These are phyloP conservation scores for Orbilia brochopaga DNA, from an alignment of 2,329 filamentous ascomycete species.

Conservation along the genomic window DNA sequence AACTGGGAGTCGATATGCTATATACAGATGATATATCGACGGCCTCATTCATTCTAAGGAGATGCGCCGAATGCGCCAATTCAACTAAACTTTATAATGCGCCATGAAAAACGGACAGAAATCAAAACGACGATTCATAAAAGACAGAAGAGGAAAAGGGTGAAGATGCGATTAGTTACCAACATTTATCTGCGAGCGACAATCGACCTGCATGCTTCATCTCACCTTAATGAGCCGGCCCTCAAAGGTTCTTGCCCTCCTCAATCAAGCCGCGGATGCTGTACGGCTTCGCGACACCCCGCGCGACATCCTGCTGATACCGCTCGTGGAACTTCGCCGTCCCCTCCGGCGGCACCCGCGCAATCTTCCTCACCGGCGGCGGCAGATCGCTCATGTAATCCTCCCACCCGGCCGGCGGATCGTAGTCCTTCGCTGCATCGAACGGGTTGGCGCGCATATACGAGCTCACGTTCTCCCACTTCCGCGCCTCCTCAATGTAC, in stretches of 20 bases:
- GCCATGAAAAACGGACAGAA: no score
- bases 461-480: conserved; percentile 61
- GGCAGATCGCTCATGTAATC: conserved; percentile 2
- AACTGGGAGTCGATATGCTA: no score
- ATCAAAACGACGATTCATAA: no score
- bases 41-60: no score
- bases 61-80: no score
- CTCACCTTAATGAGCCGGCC: no score
- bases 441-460: conserved; percentile 49
- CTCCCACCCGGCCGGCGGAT: conserved; percentile 16
- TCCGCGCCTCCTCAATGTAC: conserved; percentile 63
- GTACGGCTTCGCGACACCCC: not conserved
- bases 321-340: conserved; percentile 6
- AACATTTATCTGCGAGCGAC: no score
- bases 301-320: not conserved
- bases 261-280: not conserved
- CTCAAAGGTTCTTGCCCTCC: not conserved
- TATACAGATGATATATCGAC: no score
- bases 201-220: no score
- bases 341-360: conserved; percentile 2
- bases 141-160: no score
- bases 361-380: not conserved
- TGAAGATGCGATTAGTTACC: no score
- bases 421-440: conserved; percentile 10
- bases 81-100: no score